Percentiles rank a stretch among this genome's conserved stretches.
Evolutionary conservation across 352 stramenopile genomes (phyloP).

Genomic region (Phytopythium kandeliae): DNA sequence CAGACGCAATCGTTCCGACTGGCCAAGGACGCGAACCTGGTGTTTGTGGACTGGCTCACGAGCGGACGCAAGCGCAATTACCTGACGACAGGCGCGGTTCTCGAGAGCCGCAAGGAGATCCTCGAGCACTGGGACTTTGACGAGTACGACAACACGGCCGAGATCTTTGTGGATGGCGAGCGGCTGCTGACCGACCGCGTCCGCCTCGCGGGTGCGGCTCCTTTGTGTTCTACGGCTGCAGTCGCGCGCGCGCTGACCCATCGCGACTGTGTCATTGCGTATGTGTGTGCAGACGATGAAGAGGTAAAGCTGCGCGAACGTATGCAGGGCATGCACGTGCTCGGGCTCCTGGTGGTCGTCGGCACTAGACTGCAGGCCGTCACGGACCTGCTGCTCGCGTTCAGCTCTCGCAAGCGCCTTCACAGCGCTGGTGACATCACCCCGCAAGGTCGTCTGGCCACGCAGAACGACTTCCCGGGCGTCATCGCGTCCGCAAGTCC

Average conservation of each 20-base stretch:
- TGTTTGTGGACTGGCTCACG: slow-evolving; percentile 84
- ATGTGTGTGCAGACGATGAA: slow-evolving; percentile 47
- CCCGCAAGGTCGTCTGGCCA: slow-evolving; percentile 52
- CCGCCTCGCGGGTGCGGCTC: slow-evolving; percentile 41
- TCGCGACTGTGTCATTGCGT: too few relatives aligned
- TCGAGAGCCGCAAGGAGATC: slow-evolving; percentile 54
- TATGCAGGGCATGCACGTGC: slow-evolving; percentile 71
- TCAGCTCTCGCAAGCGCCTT: slow-evolving; percentile 72
- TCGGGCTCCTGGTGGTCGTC: slow-evolving; percentile 64
- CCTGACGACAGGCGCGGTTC: slow-evolving; percentile 47
- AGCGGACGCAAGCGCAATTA: slow-evolving; percentile 82
- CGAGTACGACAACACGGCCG: slow-evolving; percentile 61
- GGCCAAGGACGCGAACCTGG: slow-evolving; percentile 38
- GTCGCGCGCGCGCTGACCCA: too few relatives aligned
- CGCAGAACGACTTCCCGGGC: slow-evolving; percentile 32
- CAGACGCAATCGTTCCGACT: slow-evolving; percentile 66
- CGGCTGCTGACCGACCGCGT: slow-evolving; percentile 65
- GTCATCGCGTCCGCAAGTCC: slow-evolving; percentile 76
- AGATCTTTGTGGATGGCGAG: slow-evolving; percentile 49
- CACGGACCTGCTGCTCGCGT: slow-evolving; percentile 43
- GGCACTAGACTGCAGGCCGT: slow-evolving; percentile 50
- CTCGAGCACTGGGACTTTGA: slow-evolving; percentile 78
- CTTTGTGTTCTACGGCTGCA: neutral
- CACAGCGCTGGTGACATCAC: slow-evolving; percentile 65
- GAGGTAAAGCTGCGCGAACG: slow-evolving; percentile 51